Evolutionary conservation across 768 basidiomycete species (phyloP), one percentile per base, ranked within the genome.

Genomic region (Collybia nuda): DNA sequence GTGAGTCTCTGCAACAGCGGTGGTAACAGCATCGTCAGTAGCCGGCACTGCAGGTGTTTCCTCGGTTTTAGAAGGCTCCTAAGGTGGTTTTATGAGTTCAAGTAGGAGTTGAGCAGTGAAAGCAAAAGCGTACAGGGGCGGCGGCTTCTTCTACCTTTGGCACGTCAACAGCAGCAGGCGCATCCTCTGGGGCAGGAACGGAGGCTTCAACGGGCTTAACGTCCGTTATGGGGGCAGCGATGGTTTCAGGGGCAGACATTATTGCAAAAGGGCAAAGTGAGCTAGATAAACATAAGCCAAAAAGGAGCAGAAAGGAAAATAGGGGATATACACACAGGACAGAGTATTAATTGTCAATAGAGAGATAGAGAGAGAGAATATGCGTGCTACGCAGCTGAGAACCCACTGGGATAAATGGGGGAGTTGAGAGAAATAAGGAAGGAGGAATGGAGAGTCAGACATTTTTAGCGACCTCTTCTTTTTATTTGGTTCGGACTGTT

Each of bases 181-280:
- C 69, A 29, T 59, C 63, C 53, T 73, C 69, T 37, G 71, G 42
- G 29, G 69, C 65, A 43, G 66, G 65, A 44, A 62, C 65, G 46
- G 73, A 56, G 43, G 72, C 62, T 65, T 81, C 82, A 53, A 62
- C 66, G 56, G 69, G 69, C 70, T 79, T 79, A 52, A 73, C 69
- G 66, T 82, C 85, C 69, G 84, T 83, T 50, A 72, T 68, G 67
- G 75, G 63, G 44, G 62, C 70, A 60, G 64, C 75, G 63, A 73
- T 73, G 60, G 72, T 69, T 70, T 85, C 87, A 62, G 85, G 67
- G 70, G 86, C 80, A 78, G 90, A 91, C 89, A 93, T 92, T 90
- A 90, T 82, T 73, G 73, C 71, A 75, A 66, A 71, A 73, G 71
- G 6, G 72, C 67, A 71, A 75, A 76, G 74, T 77, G 79, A 79